These are phyloP conservation scores for Trametes cubensis DNA, from an alignment of 768 basidiomycete genomes.

Conservation along the genomic window DNA sequence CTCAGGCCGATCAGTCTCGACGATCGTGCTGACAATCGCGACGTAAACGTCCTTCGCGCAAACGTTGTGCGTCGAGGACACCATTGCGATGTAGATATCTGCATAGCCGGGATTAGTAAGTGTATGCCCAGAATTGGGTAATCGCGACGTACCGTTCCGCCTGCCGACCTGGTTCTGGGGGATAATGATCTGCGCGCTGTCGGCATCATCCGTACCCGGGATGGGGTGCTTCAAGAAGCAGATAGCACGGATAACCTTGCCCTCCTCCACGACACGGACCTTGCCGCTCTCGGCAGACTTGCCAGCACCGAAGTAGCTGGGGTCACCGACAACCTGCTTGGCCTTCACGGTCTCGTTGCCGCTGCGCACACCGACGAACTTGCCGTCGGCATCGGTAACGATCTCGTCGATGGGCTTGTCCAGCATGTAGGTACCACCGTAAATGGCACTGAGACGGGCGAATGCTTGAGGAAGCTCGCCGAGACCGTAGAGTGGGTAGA, in stretches of 20 bases:
- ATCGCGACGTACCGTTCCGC: constrained; percentile 72
- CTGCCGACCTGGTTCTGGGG: constrained; percentile 97
- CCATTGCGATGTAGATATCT: constrained; percentile 99
- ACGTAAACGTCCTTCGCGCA: constrained; percentile 94
- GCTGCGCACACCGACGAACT: constrained; percentile 90
- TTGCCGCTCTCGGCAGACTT: constrained; percentile 68
- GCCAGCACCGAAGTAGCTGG: constrained; percentile 92
- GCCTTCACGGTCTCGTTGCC: constrained; percentile 93
- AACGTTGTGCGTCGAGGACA: constrained; percentile 96
- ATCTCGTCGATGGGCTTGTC: constrained; percentile 94
- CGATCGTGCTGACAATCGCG: constrained; percentile 97
- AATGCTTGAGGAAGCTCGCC: constrained; percentile 99
- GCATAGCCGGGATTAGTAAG: neutral
- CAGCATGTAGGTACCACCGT: constrained; percentile 99
- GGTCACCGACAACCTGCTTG: constrained; percentile 97
- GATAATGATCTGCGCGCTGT: constrained; percentile 96
- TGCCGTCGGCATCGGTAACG: constrained; percentile 81
- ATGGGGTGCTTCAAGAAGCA: constrained; percentile 98
- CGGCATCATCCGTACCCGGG: constrained; percentile 93
- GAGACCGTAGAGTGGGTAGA: constrained; percentile 98
- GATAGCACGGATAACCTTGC: constrained; percentile 94
- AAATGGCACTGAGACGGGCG: constrained; percentile 96
- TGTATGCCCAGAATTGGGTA: neutral
- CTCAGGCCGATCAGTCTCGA: constrained; percentile 93
- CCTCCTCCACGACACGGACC: constrained; percentile 86